These are phyloP conservation scores for Microbotryum saponariae DNA, from an alignment of 1,284 basidiomycete genomes.

Conservation along the genomic window DNA sequence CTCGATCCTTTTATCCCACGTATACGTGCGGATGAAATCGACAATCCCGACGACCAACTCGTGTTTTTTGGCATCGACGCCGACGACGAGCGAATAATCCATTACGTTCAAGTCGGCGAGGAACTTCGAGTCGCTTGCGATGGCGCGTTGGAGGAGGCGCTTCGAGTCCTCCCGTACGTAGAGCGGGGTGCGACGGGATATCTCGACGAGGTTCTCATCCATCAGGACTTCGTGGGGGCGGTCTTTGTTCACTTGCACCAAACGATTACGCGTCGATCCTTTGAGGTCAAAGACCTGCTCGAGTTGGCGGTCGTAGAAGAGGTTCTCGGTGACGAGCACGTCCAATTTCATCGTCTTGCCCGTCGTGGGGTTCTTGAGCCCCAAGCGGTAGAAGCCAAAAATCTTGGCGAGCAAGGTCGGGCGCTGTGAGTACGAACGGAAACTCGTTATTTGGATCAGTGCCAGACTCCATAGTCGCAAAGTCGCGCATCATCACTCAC, in stretches of 20 bases:
- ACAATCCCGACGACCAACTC: conserved; percentile 84
- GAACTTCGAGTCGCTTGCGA: conserved; percentile 81
- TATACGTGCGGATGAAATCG: conserved; percentile 88
- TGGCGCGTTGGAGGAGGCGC: conserved; percentile 76
- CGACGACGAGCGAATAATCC: conserved; percentile 97
- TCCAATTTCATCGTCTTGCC: conserved; percentile 86
- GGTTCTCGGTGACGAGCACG: conserved; percentile 84
- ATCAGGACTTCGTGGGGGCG: conserved; percentile 85
- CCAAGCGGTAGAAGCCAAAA: conserved; percentile 94
- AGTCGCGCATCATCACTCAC: conserved; percentile 8
- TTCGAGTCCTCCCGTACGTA: conserved; percentile 94
- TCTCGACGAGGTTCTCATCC: conserved; percentile 57
- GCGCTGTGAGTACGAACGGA: conserved; percentile 48
- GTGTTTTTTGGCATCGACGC: conserved; percentile 64
- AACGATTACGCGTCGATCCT: conserved; percentile 74
- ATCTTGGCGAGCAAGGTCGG: conserved; percentile 94
- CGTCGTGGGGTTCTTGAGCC: conserved; percentile 72
- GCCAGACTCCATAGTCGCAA: too few species aligned
- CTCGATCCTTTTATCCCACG: conserved; percentile 97
- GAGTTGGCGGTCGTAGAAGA: conserved; percentile 71
- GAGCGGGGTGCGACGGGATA: conserved; percentile 56
- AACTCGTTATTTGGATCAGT: background rate
- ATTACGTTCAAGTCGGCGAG: conserved; percentile 93
- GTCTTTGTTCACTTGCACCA: conserved; percentile 75
- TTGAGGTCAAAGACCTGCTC: conserved; percentile 86